Evolutionary conservation across 805 yeast genomes (phyloP).

Genomic region (Candida montana): DNA sequence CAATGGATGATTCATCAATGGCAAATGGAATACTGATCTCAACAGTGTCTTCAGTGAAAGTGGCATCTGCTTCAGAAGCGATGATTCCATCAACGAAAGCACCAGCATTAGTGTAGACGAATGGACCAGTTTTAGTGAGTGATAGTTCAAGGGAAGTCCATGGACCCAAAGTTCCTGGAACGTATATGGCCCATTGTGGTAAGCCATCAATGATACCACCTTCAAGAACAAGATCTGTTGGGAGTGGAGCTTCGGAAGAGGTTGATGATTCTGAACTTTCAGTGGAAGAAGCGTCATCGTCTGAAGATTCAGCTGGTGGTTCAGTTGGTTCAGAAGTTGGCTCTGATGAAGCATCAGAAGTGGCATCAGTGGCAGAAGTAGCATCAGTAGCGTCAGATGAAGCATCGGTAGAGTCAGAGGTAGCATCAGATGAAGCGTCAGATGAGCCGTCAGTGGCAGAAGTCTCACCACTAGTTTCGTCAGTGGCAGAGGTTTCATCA

Average conservation of each 20-base stretch:
- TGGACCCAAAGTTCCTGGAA: conserved; percentile 12
- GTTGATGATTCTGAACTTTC: background rate
- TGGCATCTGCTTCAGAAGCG: background rate
- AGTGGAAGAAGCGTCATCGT: background rate
- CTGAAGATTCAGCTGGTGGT: background rate
- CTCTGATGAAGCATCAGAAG: background rate
- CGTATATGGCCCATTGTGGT: conserved; percentile 10
- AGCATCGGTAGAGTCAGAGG: background rate
- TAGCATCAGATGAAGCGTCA: conserved; percentile 2
- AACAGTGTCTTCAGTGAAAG: conserved; percentile 6
- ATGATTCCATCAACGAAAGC: conserved; percentile 10
- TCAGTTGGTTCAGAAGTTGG: background rate
- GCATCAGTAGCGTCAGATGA: background rate
- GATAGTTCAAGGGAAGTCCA: conserved; percentile 12
- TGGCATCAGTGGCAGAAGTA: background rate
- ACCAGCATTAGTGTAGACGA: conserved; percentile 9
- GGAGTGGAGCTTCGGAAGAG: background rate
- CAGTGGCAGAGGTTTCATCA: background rate
- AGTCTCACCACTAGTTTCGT: background rate
- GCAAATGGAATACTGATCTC: background rate
- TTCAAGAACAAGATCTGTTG: conserved; percentile 1
- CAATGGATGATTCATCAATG: background rate
- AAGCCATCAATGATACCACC: conserved; percentile 10
- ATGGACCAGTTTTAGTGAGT: conserved; percentile 7
- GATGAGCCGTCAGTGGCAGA: too few species aligned